Conservation (phyloP, 148 eudicot species). For the Linanthus parryae region DNA sequence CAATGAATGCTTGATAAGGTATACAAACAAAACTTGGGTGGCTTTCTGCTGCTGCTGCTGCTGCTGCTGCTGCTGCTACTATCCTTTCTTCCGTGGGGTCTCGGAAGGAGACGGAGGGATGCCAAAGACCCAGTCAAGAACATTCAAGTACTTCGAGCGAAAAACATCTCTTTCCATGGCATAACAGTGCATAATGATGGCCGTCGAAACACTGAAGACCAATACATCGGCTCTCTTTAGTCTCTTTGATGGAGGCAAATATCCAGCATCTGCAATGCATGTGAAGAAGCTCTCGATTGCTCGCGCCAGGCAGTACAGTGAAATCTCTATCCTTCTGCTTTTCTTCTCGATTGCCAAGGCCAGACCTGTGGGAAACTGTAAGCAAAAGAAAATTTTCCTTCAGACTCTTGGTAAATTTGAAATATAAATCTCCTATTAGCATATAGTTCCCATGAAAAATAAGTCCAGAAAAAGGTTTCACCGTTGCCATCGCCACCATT, state of each 20-base stretch:
- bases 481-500: conserved; percentile 92
- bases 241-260: conserved; percentile 62
- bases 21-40: too few relatives aligned
- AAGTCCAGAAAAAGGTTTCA: conserved; percentile 16
- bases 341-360: conserved; percentile 96
- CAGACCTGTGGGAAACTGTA: conserved; percentile 88
- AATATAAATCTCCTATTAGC: neutral
- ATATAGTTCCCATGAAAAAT: too few relatives aligned
- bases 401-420: neutral
- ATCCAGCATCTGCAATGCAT: conserved; percentile 81
- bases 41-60: too few relatives aligned
- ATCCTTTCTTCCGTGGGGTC: conserved; percentile 47
- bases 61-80: too few relatives aligned
- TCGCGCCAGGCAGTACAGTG: conserved; percentile 90
- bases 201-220: conserved; percentile 87
- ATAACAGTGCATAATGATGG: conserved; percentile 95
- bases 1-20: too few relatives aligned
- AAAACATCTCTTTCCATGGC: conserved; percentile 95
- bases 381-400: neutral
- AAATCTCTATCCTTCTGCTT: conserved; percentile 93
- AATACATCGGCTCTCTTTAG: conserved; percentile 83
- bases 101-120: conserved; percentile 76
- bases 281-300: conserved; percentile 97
- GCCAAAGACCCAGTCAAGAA: conserved; percentile 99
- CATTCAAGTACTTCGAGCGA: conserved; percentile 88